Evolutionary conservation across 768 basidiomycete species (phyloP), one percentile per base, ranked within the genome.

Genomic region (Lanmaoa pseudosensibilis): DNA sequence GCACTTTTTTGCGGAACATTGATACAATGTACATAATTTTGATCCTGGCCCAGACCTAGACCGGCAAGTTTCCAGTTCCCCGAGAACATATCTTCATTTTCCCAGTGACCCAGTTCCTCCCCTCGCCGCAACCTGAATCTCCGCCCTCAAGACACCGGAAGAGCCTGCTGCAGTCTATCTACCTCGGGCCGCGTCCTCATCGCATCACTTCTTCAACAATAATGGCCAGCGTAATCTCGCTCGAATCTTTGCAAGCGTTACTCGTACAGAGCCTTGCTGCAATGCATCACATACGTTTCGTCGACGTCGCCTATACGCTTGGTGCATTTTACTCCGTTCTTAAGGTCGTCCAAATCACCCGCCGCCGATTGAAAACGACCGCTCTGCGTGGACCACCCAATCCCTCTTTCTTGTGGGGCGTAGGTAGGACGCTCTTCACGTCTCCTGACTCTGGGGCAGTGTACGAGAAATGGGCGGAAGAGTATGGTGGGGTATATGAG

Each of bases 401-500:
- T 27, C 55, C 60, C 12, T 63, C 55, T 12, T 49, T 68, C 23
- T 0, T 68, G 6, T 69, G 49, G 38, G 68, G 68, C 3, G 10
- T 57, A n/a, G 44, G 46, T 2, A 61, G 54, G 37, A 11, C 6
- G 1, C 10, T 59, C 2, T 0, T 56, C 18, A 15, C 27, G 2
- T 46, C 58, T 9, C 32, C 32, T 1, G 73, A 80, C 54, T 32
- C 72, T 2, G 76, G 72, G 0, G 41, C 56, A 1, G 25, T 81
- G 9, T 77, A 73, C 57, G 81, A 82, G 53, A 54, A 68, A 6
- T 85, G 83, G 84, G 73, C 73, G 2, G 64, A 63, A 8, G 64
- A 78, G 44, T 82, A 82, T 34, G 84, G 85, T 8, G 61, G 75
- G 2, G 80, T 74, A 0, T 85, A 71, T 57, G 49, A 67, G 16